Conservation (phyloP, 306 rosid species). For the Argentina anserina region DNA sequence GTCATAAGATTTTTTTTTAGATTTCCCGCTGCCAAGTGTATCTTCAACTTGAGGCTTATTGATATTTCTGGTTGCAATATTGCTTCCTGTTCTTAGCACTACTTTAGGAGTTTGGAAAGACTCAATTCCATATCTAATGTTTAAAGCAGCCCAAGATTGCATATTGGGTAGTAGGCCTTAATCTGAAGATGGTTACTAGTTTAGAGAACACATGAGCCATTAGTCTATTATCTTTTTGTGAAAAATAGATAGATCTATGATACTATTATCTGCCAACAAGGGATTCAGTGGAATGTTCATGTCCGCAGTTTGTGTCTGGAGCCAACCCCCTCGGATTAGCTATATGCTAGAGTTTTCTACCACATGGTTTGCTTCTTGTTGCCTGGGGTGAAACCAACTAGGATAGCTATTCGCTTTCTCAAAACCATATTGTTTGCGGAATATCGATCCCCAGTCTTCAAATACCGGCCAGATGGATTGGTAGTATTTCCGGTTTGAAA, state of each 20-base stretch:
- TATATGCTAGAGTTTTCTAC: background rate
- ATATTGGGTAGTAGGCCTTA: background rate
- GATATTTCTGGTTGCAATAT: background rate
- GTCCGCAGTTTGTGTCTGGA: background rate
- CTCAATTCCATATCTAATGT: background rate
- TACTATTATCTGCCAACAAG: background rate
- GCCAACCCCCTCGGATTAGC: background rate
- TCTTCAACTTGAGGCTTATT: background rate
- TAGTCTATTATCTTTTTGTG: too few relatives aligned
- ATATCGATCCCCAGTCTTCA: background rate
- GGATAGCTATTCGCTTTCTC: too few relatives aligned
- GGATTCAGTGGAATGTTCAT: background rate
- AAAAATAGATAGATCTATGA: background rate
- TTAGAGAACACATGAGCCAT: background rate
- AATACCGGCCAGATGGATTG: too few relatives aligned
- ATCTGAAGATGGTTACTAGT: background rate
- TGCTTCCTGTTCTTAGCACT: background rate
- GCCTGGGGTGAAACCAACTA: too few relatives aligned
- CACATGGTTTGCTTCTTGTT: too few relatives aligned
- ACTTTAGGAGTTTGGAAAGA: background rate
- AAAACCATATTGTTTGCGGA: background rate
- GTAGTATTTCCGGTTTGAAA: too few relatives aligned
- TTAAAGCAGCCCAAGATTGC: background rate
- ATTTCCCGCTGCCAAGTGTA: conserved; percentile 1
- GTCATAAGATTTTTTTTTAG: conserved; percentile 9